Conservation (phyloP, 2,329 filamentous ascomycete species). For the Tolypocladium ovalisporum region DNA sequence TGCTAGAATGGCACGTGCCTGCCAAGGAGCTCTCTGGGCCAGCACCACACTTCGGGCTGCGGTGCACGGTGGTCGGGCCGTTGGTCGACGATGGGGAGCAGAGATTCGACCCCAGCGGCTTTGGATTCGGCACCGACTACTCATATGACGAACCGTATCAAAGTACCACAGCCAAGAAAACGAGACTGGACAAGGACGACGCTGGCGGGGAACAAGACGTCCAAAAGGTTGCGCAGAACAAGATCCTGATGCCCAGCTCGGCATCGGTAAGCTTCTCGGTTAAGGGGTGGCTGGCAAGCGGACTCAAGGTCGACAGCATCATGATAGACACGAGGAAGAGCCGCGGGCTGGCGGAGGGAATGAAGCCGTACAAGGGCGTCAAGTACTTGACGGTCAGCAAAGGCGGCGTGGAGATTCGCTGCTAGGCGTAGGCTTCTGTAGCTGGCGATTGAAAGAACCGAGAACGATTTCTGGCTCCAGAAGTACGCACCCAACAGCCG, state of each 20-base stretch:
- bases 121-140: conserved; percentile 40
- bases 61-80: conserved; percentile 67
- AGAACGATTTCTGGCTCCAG: not conserved
- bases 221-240: conserved; percentile 55
- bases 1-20: conserved; percentile 74
- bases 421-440: conserved; percentile 21
- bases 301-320: conserved; percentile 58
- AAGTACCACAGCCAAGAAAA: conserved; percentile 24
- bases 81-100: conserved; percentile 37
- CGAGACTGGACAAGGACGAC: conserved; percentile 17
- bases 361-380: conserved; percentile 95
- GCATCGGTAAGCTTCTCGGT: conserved; percentile 62
- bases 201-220: conserved; percentile 36
- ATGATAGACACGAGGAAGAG: conserved; percentile 67
- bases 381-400: conserved; percentile 82
- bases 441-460: not conserved
- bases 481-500: not conserved
- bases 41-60: conserved; percentile 58
- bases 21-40: conserved; percentile 63
- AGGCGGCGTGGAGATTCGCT: conserved; percentile 52
- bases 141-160: conserved; percentile 48
- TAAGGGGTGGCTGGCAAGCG: conserved; percentile 58
- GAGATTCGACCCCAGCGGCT: conserved; percentile 37
- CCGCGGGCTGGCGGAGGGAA: conserved; percentile 71
- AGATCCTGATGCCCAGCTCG: conserved; percentile 69